Evolutionary conservation across 495 filamentous ascomycete genomes (phyloP).

Genomic region (Clohesyomyces aquaticus): DNA sequence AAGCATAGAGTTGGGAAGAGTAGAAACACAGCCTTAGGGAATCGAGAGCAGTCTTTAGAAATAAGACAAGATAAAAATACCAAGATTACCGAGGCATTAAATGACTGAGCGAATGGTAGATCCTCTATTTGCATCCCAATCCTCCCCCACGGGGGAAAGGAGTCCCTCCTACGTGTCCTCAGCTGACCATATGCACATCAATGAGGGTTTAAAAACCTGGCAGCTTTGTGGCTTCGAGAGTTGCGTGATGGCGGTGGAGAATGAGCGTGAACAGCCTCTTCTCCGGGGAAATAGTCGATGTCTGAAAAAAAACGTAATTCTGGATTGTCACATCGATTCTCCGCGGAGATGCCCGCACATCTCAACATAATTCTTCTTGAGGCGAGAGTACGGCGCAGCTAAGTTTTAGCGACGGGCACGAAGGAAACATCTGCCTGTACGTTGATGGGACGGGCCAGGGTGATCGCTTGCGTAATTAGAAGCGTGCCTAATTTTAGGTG

Average conservation of each 20-base stretch:
- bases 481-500: no score
- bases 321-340: constrained; percentile 4
- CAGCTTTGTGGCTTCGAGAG: constrained; percentile 8
- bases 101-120: constrained; percentile 5
- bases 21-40: constrained; percentile 13
- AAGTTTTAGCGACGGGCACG: no score
- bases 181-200: constrained; percentile 3
- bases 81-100: background rate
- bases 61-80: constrained; percentile 11
- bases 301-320: constrained; percentile 13
- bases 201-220: constrained; percentile 10
- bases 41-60: constrained; percentile 10
- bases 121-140: constrained; percentile 6
- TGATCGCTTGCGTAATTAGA: no score
- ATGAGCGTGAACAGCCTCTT: constrained; percentile 6
- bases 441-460: no score
- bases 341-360: constrained; percentile 14
- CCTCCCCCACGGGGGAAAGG: constrained; percentile 12
- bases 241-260: constrained; percentile 12
- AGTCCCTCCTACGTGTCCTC: background rate
- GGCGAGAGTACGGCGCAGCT: background rate
- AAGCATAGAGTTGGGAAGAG: constrained; percentile 3
- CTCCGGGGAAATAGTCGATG: constrained; percentile 18
- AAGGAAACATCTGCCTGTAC: no score
- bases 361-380: background rate